Base-by-base conservation (phyloP, 192 early-diverging fungal species). In the Coemansia sp. region DNA sequence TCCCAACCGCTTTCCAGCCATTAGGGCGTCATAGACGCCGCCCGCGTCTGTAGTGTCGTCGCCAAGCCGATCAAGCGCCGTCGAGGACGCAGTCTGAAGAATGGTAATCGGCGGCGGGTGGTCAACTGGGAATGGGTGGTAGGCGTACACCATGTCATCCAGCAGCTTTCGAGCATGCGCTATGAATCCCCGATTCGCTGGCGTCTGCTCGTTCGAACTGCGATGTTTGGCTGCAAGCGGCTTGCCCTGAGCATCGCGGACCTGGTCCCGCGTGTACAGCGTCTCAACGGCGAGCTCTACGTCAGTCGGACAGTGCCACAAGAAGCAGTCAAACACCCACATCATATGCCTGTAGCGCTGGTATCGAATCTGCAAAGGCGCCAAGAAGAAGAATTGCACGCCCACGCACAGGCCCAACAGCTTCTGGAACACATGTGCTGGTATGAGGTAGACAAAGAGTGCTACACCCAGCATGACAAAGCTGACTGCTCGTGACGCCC, bases 271-370 rank as follows among this genome's bases (percentile, higher is more conserved):
- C 46, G 60, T 70, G 20, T 83, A 83, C 47, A 83, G 64, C 27
- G 71, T 68, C 9, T 83, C 80, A 17, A 77, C 53, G 14, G 80
- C 71, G 11, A 77, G 59, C 67, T 84, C 82, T 4, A 76, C 64
- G 56, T 84, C 82, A 17, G 73, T 79, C 38, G 82, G 82, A 14
- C 62, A 75, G 40, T 84, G 72, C 82, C 82, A 84, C 38, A 84
- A 38, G 29, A 84, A 46, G 32, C 77, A 67, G 49, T 84, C 82
- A 27, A 76, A 37, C 15, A 84, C 60, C 73, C 72, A 75, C 62
- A 84, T 57, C 69, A 84, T 64, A 15, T 70, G 72, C 5, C 82
- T 68, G 59, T 79, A 84, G 7, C 77, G 72, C 69, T 72, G 65
- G 67, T 84, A 64, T 39, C 82, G 58, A 25, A 84, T 53, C 73